Conservation (phyloP, 805 yeast genomes). For the Starmerella bombi region DNA sequence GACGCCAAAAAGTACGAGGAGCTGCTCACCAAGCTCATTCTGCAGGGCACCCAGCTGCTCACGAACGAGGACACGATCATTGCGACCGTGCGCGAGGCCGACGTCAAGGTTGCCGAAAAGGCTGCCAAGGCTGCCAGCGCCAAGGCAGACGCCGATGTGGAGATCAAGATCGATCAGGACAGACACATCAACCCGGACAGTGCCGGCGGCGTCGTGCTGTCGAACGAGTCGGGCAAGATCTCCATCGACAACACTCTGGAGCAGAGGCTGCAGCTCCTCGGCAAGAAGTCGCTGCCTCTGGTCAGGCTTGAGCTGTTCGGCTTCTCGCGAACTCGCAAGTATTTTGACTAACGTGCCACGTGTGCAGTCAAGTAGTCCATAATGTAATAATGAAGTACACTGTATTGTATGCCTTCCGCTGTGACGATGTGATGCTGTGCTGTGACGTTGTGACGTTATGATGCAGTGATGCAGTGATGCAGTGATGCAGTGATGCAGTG, state of each 20-base stretch:
- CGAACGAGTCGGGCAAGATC: slow-evolving; percentile 64
- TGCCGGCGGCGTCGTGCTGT: slow-evolving; percentile 76
- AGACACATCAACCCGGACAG: slow-evolving; percentile 48
- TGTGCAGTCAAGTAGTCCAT: too few relatives aligned
- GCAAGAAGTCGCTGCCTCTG: slow-evolving; percentile 81
- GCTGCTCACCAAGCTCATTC: slow-evolving; percentile 61
- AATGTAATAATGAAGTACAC: background rate
- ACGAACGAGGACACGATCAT: slow-evolving; percentile 51
- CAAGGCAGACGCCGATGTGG: slow-evolving; percentile 46
- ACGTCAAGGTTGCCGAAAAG: slow-evolving; percentile 45
- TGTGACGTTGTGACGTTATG: too few relatives aligned
- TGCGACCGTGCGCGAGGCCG: slow-evolving; percentile 55
- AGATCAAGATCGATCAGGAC: slow-evolving; percentile 43
- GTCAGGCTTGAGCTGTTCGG: slow-evolving; percentile 73
- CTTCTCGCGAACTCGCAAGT: slow-evolving; percentile 68
- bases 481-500: too few relatives aligned
- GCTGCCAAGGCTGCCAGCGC: slow-evolving; percentile 50
- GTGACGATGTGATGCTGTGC: too few relatives aligned
- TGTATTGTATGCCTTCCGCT: too few relatives aligned
- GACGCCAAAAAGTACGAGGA: slow-evolving; percentile 50
- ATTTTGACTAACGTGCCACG: slow-evolving; percentile 64
- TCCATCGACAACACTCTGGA: slow-evolving; percentile 87
- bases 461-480: too few relatives aligned
- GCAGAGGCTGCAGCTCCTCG: slow-evolving; percentile 75
- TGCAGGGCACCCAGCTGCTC: slow-evolving; percentile 52